phyloP scores from a whole-genome alignment of 2,329 filamentous ascomycete species.

The Simplicillium sp. region DNA sequence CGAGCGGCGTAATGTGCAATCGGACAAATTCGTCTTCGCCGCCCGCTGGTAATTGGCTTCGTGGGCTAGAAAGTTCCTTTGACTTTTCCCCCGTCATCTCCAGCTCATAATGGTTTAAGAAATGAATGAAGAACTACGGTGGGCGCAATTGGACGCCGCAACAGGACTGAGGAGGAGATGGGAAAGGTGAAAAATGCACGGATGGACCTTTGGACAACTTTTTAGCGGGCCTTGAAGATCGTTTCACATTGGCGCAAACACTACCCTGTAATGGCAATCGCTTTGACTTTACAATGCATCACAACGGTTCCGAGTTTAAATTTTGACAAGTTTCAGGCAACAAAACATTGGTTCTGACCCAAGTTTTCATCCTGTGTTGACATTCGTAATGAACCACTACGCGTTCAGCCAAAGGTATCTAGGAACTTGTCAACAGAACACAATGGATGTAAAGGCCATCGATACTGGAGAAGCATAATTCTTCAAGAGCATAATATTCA shows the following conservation, averaged over 20 bases:
- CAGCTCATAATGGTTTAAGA: background rate
- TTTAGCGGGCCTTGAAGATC: constrained; percentile 5
- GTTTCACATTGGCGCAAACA: too few species aligned
- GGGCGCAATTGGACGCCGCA: background rate
- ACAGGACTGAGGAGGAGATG: background rate
- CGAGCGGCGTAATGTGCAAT: constrained; percentile 84
- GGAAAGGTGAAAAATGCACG: constrained; percentile 2
- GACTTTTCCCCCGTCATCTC: constrained; percentile 4
- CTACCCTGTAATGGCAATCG: too few species aligned
- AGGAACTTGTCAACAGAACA: too few species aligned
- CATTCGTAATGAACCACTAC: too few species aligned
- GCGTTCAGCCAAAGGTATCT: too few species aligned
- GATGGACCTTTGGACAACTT: constrained; percentile 3
- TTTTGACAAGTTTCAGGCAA: too few species aligned
- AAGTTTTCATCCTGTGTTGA: too few species aligned
- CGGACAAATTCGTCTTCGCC: constrained; percentile 19
- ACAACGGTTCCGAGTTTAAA: too few species aligned
- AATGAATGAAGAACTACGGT: background rate
- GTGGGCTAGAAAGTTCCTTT: background rate
- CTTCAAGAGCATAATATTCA: background rate
- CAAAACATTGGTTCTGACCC: too few species aligned
- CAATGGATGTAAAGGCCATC: too few species aligned
- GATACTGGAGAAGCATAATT: too few species aligned
- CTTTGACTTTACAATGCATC: too few species aligned
- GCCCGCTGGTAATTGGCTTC: constrained; percentile 6